Evolutionary conservation across 2,329 filamentous ascomycete genomes (phyloP).

Genomic region (Venturiaceae sp.): DNA sequence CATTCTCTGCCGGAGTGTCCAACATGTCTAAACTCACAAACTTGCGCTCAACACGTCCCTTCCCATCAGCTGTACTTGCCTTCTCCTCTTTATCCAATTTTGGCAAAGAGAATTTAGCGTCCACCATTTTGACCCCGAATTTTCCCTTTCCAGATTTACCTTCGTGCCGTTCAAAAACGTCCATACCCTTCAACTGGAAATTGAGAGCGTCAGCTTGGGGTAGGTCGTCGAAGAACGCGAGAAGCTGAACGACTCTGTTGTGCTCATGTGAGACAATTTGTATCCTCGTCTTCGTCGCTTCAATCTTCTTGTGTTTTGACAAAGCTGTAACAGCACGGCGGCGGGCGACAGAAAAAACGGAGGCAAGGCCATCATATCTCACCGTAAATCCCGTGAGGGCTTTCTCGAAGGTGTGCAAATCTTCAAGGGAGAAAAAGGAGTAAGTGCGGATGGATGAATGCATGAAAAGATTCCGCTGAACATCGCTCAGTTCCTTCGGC

Average conservation of each 20-base stretch:
- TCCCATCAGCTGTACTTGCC: conserved; percentile 28
- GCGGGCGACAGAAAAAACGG: conserved; percentile 70
- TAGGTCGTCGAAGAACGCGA: conserved; percentile 85
- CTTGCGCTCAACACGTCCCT: conserved; percentile 55
- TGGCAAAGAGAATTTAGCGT: conserved; percentile 84
- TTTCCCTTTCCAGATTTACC: conserved; percentile 39
- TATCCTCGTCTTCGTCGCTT: conserved; percentile 67
- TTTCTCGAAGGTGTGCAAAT: conserved; percentile 69
- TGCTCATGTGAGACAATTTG: conserved; percentile 60
- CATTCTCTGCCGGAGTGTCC: conserved; percentile 84
- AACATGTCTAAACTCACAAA: conserved; percentile 82
- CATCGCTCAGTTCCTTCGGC: conserved; percentile 52
- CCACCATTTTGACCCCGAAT: conserved; percentile 66
- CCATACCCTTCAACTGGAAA: conserved; percentile 75
- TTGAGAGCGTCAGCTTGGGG: conserved; percentile 82
- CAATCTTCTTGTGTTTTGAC: conserved; percentile 62
- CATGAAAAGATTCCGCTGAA: conserved; percentile 47
- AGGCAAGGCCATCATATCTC: conserved; percentile 43
- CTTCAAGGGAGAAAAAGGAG: conserved; percentile 29
- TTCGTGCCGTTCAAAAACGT: conserved; percentile 59
- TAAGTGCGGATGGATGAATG: conserved; percentile 62
- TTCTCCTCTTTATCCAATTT: conserved; percentile 37
- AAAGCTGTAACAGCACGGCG: conserved; percentile 85
- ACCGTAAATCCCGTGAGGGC: conserved; percentile 75
- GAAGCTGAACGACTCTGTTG: conserved; percentile 56